Evolutionary conservation across 1,284 basidiomycete species (phyloP).

Genomic region (Ganoderma meredithae): DNA sequence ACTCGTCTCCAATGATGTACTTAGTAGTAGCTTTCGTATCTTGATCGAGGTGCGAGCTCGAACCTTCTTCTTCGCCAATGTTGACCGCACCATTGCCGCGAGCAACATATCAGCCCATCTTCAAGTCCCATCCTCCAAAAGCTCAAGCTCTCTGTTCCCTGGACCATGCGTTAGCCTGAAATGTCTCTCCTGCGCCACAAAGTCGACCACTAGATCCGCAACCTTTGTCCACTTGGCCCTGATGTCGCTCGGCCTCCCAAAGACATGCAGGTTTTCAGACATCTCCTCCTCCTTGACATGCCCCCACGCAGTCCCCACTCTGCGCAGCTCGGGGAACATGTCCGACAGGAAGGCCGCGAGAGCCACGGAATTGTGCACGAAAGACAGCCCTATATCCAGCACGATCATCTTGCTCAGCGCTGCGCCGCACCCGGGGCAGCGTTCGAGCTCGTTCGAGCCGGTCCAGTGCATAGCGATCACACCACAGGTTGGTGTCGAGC

Average conservation of each 20-base stretch:
- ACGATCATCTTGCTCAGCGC: neutral
- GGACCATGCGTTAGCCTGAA: neutral
- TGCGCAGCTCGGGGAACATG: neutral
- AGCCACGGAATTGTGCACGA: neutral
- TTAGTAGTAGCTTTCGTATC: too few species aligned
- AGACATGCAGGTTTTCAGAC: neutral
- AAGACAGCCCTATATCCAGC: neutral
- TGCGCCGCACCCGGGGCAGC: neutral
- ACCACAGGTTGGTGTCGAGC: neutral
- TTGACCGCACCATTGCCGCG: too few species aligned
- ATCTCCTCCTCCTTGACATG: neutral
- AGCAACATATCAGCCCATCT: too few species aligned
- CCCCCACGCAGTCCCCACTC: neutral
- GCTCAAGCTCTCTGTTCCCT: neutral
- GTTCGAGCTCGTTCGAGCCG: neutral
- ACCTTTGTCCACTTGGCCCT: neutral
- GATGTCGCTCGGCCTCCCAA: neutral
- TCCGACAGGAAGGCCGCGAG: constrained; percentile 5
- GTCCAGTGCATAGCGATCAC: neutral
- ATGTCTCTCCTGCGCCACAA: too few species aligned
- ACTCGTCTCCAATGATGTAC: too few species aligned
- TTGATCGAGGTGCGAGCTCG: too few species aligned
- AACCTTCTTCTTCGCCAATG: too few species aligned
- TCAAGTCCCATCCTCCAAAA: too few species aligned
- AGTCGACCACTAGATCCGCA: neutral